phyloP scores from a whole-genome alignment of 192 early-diverging fungal genomes.

The Phlyctochytrium bullatum region DNA sequence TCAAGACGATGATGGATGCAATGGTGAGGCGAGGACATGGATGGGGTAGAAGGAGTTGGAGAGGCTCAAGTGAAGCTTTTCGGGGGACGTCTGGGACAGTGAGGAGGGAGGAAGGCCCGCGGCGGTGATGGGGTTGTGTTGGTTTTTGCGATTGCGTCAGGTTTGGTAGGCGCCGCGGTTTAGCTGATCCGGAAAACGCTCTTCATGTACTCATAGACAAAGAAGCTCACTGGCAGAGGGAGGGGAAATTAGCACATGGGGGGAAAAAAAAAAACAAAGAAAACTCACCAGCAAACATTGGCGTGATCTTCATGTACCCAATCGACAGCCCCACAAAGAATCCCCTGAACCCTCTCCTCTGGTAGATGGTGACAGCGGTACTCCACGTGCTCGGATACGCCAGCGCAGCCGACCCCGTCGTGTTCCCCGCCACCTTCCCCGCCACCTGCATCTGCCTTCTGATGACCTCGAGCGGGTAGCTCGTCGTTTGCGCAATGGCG shows the following conservation, averaged over 20 bases:
- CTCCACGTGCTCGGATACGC: conserved; percentile 39
- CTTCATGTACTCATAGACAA: conserved; percentile 83
- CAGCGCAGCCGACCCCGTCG: not conserved
- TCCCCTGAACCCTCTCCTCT: conserved; percentile 67
- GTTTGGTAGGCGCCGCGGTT: too few relatives aligned
- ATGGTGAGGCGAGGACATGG: too few relatives aligned
- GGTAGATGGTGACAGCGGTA: conserved; percentile 65
- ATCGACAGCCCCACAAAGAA: conserved; percentile 98
- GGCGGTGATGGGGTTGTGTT: too few relatives aligned
- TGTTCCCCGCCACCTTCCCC: conserved; percentile 20
- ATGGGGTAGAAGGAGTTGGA: too few relatives aligned
- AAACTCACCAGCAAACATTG: conserved; percentile 69
- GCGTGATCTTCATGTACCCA: conserved; percentile 92
- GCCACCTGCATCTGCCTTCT: conserved; percentile 60
- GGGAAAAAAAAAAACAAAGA: conserved; percentile 5
- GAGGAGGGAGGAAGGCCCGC: too few relatives aligned
- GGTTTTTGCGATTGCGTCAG: too few relatives aligned
- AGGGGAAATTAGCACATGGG: not conserved
- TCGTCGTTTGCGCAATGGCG: conserved; percentile 75
- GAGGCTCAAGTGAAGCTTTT: too few relatives aligned
- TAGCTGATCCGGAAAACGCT: conserved; percentile 40
- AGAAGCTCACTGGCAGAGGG: conserved; percentile 64
- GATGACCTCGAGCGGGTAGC: conserved; percentile 92
- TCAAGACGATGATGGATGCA: too few relatives aligned
- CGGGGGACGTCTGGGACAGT: too few relatives aligned